These are phyloP conservation scores for Eucalyptus erythrocorys DNA, from an alignment of 345 rosid genomes.

Conservation along the genomic window DNA sequence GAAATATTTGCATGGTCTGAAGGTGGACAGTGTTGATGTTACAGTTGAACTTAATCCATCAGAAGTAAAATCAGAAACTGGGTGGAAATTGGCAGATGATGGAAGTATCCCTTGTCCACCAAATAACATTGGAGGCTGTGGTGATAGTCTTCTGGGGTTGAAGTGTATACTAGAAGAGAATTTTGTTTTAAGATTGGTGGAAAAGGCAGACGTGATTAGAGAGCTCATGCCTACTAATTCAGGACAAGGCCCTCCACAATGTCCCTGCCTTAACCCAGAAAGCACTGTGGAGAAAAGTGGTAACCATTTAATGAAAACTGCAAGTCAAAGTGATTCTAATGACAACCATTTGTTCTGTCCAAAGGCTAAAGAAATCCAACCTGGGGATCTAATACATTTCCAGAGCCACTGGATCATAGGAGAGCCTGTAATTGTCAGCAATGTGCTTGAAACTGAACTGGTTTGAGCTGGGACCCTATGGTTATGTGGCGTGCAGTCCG, in stretches of 20 bases:
- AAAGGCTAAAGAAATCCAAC: constrained; percentile 13
- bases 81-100: constrained; percentile 29
- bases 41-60: not conserved
- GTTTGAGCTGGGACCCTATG: constrained; percentile 62
- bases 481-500: constrained; percentile 70
- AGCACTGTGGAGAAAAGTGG: not conserved
- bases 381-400: constrained; percentile 38
- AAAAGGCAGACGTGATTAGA: constrained; percentile 17
- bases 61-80: not conserved
- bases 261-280: constrained; percentile 16
- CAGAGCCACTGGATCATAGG: constrained; percentile 52
- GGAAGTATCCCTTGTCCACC: constrained; percentile 28
- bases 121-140: constrained; percentile 21
- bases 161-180: constrained; percentile 8
- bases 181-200: constrained; percentile 20
- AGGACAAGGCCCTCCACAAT: not conserved
- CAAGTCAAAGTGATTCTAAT: constrained; percentile 22
- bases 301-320: constrained; percentile 13
- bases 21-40: not conserved
- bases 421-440: constrained; percentile 45
- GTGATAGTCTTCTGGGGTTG: constrained; percentile 12
- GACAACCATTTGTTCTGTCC: constrained; percentile 46
- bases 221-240: not conserved
- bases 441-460: constrained; percentile 40
- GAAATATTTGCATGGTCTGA: constrained; percentile 19